These are phyloP conservation scores for Microcyclospora pomicola DNA, from an alignment of 2,329 filamentous ascomycete genomes.

Conservation along the genomic window DNA sequence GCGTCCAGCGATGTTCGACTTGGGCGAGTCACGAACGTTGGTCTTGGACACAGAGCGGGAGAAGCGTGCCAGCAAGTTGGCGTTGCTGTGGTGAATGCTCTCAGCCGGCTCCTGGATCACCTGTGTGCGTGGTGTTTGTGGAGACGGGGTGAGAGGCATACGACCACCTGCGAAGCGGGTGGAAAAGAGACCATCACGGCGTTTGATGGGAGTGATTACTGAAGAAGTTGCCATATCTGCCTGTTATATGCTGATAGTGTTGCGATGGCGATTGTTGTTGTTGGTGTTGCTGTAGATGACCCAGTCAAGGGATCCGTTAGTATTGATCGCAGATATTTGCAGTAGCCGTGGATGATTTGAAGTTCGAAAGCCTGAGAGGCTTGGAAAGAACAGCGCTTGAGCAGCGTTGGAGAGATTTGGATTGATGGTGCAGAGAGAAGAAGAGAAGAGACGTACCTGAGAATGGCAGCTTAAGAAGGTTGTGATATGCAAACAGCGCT, in stretches of 20 bases:
- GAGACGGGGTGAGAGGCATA: constrained; percentile 87
- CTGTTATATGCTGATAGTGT: constrained; percentile 11
- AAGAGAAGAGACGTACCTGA: constrained; percentile 1
- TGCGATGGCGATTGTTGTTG: constrained; percentile 5
- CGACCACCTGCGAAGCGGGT: constrained; percentile 86
- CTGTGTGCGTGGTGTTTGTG: constrained; percentile 54
- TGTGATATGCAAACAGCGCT: constrained; percentile 3
- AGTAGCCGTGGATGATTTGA: constrained; percentile 20
- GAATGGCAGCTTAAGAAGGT: neutral
- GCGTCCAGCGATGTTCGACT: constrained; percentile 80
- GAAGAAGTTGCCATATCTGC: constrained; percentile 63
- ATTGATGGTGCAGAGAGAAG: constrained; percentile 15
- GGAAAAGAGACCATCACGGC: constrained; percentile 76
- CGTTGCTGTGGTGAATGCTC: constrained; percentile 59
- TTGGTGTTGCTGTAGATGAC: constrained; percentile 20
- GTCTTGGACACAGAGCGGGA: constrained; percentile 53
- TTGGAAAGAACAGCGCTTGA: constrained; percentile 9
- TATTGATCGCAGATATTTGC: constrained; percentile 24
- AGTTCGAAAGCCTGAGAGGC: constrained; percentile 12
- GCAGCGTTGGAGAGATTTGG: constrained; percentile 9
- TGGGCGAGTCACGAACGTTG: constrained; percentile 72
- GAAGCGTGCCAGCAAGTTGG: constrained; percentile 67
- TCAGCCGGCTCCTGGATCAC: constrained; percentile 42
- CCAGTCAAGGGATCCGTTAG: constrained; percentile 26
- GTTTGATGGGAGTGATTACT: constrained; percentile 81